A percentile compares a stretch with the other conserved stretches of the same genome.
These are phyloP conservation scores for Aquilaria sinensis DNA, from an alignment of 345 rosid species.

Conservation along the genomic window DNA sequence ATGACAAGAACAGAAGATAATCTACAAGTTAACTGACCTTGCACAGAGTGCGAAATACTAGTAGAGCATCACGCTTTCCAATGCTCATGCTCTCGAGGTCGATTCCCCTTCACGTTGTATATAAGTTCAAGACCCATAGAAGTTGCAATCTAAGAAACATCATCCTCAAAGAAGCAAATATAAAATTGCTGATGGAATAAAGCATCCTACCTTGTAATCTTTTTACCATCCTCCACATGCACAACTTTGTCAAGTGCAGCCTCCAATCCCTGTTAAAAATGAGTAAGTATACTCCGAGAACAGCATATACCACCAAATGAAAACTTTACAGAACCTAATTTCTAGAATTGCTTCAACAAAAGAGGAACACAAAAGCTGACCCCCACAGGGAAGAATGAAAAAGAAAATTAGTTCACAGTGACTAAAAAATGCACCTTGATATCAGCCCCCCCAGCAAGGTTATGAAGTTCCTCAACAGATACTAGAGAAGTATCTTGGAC, in stretches of 20 bases:
- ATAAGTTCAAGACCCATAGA: conserved; percentile 7
- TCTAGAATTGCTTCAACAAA: neutral
- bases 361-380: neutral
- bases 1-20: conserved; percentile 16
- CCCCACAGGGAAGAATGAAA: neutral
- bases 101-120: conserved; percentile 49
- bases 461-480: conserved; percentile 94
- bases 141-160: neutral
- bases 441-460: conserved; percentile 97
- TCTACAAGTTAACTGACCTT: conserved; percentile 52
- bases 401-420: neutral
- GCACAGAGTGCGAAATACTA: conserved; percentile 96
- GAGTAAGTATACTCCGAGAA: conserved; percentile 6
- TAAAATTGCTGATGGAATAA: conserved; percentile 7
- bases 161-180: conserved; percentile 7
- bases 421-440: conserved; percentile 53
- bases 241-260: conserved; percentile 98
- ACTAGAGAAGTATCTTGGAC: conserved; percentile 71
- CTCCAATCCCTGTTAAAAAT: conserved; percentile 65
- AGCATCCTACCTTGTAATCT: conserved; percentile 54
- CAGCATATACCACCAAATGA: neutral
- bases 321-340: conserved; percentile 5
- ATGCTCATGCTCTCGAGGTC: conserved; percentile 95
- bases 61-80: conserved; percentile 89
- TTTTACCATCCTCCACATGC: conserved; percentile 94